Base-by-base conservation (phyloP, 495 filamentous ascomycete genomes). In the Hyaloscypha hepaticicola region DNA sequence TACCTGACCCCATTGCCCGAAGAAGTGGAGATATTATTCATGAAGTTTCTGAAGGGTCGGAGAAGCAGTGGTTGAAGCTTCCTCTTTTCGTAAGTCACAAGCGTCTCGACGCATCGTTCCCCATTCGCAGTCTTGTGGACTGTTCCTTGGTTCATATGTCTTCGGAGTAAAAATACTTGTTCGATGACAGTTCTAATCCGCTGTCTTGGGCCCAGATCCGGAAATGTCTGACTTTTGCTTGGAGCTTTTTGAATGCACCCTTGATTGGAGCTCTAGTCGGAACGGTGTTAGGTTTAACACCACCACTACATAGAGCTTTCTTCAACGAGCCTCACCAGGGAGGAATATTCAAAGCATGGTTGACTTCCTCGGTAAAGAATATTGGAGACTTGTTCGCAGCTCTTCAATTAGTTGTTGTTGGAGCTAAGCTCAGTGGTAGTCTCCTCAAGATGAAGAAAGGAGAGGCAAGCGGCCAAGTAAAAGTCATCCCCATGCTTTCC, bases 371-470 rank as follows among this genome's bases (percentile, higher is more conserved):
- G 24, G 68, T 91, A 48, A 78, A 83, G 67, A 89, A 89, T 64
- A 77, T 91, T 16, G 88, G 90, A 1, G 80, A 82, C 0, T 77
- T 92, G 5, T 93, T 93, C 68, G 86, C 90, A 0, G 79, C 83
- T 0, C 74, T 91, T 27, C 90, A 90, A 70, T 82, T 91, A 29
- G 82, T 92, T 26, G 81, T 90, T 0, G 86, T 89, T 16, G 88
- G 90, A 0, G 80, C 86, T 25, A 88, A 90, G 68, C 74, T 92
- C 4, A 82, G 81, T 24, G 74, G 78, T 55, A 79, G 76, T 64
- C 69, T 88, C 67, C 72, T 78, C 34, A 77, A 78, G 62, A 84
- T 85, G 79, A 84, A 82, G 70, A 77, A 78, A 34, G 82, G 80
- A 4, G 64, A 68, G n/a, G 67, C 64, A 21, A 60, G 68, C 22